Base-by-base conservation (phyloP, 169 alveolate genomes). In the Fabrea salina region DNA sequence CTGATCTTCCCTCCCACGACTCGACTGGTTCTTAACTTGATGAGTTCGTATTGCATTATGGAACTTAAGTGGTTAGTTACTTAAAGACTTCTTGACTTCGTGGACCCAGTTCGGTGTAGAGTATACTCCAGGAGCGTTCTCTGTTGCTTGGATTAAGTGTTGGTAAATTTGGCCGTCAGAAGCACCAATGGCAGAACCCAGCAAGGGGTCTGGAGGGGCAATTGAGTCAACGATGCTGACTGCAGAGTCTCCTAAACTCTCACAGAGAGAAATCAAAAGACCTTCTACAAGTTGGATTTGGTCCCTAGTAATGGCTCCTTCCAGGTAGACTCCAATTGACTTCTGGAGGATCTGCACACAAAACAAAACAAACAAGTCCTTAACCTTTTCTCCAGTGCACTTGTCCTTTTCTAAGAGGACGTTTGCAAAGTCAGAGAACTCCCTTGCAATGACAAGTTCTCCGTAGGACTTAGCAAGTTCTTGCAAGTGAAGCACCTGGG, bases 81-180 rank as follows among this genome's bases (percentile, higher is more conserved):
- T n/a, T n/a, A n/a, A n/a, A n/a, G n/a, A n/a, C n/a, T 58, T 27
- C 71, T 58, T 58, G 25, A 58, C 16, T 5, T 37, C 13, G 22
- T 33, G 76, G 3, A 43, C n/a, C 76, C 76, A 66, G 7, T 33
- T 66, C 33, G 76, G 76, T n/a, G 30, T 33, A 39, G 22, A 19
- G n/a, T 66, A 66, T 1, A 32, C 51, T 66, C 57, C 32, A 37
- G n/a, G 22, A 37, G 51, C 54, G 41, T 51, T 27, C 32, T 66
- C 76, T 22, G 41, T 39, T 4, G 76, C 56, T 37, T 35, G 33
- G 13, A 66, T 66, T n/a, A 66, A 22, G n/a, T 40, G n/a, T 5
- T 39, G n/a, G 32, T 66, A 66, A 25, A 40, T 30, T 27, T 66
- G 56, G 32, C 76, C 76, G 41, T 66, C 56, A 2, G 51, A 19